Conservation (phyloP, 2,329 filamentous ascomycete species). For the Fusarium sp. region DNA sequence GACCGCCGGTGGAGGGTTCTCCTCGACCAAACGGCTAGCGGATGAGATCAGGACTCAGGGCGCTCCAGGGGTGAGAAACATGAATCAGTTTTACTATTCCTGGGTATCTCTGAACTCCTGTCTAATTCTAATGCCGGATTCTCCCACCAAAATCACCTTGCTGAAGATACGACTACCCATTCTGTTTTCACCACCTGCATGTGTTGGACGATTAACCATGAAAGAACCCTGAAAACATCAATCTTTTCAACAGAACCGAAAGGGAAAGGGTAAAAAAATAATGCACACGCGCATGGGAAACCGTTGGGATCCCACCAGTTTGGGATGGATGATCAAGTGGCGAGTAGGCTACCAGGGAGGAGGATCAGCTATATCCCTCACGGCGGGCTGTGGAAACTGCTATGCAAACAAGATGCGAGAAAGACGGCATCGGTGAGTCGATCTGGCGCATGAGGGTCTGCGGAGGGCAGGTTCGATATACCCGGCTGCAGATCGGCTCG, state of each 20-base stretch:
- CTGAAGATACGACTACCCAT: background rate
- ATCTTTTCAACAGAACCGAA: background rate
- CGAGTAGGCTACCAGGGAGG: background rate
- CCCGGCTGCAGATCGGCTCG: background rate
- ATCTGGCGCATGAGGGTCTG: background rate
- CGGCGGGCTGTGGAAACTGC: background rate
- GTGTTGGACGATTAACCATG: background rate
- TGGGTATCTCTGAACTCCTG: conserved; percentile 34
- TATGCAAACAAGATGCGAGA: background rate
- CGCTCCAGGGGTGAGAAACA: background rate
- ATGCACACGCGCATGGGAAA: background rate
- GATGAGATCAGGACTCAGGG: background rate
- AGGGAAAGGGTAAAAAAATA: background rate
- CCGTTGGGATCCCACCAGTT: background rate
- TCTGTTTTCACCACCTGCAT: background rate
- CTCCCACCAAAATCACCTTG: background rate
- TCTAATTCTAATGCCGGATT: conserved; percentile 30
- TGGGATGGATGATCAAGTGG: background rate
- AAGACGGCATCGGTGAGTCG: conserved; percentile 2
- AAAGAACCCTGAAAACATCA: background rate
- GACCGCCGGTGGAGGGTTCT: background rate
- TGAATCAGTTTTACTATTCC: conserved; percentile 21
- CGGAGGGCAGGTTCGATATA: background rate
- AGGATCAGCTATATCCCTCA: background rate
- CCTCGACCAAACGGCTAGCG: background rate